Base-by-base conservation (phyloP, 129 eudicot species). In the Glebionis coronaria region DNA sequence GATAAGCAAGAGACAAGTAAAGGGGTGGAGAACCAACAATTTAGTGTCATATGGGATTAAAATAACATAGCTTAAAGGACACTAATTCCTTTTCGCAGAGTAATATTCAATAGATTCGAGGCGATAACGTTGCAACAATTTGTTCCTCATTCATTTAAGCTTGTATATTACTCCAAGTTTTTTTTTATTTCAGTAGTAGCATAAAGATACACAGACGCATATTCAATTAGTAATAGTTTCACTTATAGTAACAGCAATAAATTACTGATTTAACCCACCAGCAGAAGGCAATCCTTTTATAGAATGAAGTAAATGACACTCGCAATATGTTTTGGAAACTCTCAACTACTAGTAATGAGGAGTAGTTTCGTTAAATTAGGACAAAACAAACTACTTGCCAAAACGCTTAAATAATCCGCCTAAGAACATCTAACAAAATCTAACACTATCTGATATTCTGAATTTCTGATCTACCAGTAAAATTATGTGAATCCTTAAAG, bases 1-100 rank as follows among this genome's bases (percentile, higher is more conserved):
- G 58, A 65, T 65, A 65, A 74, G 78, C 78, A 74, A 74, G 50
- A 65, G 72, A 73, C 78, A 74, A 57, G 79, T 57, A 67, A 66
- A 25, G 25, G 68, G 35, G 56, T 49, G 63, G 74, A 73, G 79
- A 75, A 67, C 69, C 74, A 67, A 13, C 21, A 68, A 75, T 75
- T 67, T 73, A 73, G 72, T 65, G 51, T 28, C 72, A 49, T 74
- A 65, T 74, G 54, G 66, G 71, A 44, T 54, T 65, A 73, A 16
- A 40, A 12, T 45, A 53, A 54, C 64, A 66, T 66, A 66, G 67
- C 78, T 74, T 65, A 47, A 56, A 64, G 47, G 60, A 47, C 79
- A 74, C 68, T 68, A 74, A 57, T 74, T 67, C 60, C 79, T 74
- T 74, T 66, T 74, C 20, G 28, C 9, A 45, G 52, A 50, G 16